Percentiles rank a stretch among this genome's conserved stretches.
phyloP scores from a whole-genome alignment of 2,329 filamentous ascomycete species.

The Aureobasidium leucospermi region DNA sequence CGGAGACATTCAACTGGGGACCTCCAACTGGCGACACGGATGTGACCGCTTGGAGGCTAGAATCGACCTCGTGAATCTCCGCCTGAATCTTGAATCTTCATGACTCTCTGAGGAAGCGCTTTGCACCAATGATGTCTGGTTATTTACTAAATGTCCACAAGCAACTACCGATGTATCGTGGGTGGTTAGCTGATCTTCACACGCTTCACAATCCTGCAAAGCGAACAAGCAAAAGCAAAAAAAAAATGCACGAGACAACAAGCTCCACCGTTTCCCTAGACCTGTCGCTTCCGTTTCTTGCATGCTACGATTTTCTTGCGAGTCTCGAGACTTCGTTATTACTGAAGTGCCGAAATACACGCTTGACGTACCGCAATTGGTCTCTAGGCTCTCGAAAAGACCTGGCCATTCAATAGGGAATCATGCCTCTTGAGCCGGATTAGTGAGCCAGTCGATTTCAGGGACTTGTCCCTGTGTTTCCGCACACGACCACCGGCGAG shows the following conservation, averaged over 20 bases:
- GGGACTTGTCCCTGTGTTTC: not conserved
- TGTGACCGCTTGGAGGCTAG: not conserved
- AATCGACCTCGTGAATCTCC: not conserved
- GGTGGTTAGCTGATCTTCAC: constrained; percentile 1
- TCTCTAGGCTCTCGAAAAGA: too few relatives aligned
- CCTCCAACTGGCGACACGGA: not conserved
- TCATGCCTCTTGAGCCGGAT: not conserved
- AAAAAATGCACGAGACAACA: constrained; percentile 7
- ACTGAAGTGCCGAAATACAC: too few relatives aligned
- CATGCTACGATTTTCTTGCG: not conserved
- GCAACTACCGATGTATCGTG: not conserved
- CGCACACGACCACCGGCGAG: constrained; percentile 4
- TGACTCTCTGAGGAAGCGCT: not conserved
- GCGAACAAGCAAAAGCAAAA: constrained; percentile 2
- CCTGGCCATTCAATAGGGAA: not conserved
- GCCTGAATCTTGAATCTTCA: not conserved
- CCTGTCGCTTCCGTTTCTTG: not conserved
- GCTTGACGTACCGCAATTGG: too few relatives aligned
- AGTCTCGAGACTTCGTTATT: not conserved
- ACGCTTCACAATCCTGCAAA: constrained; percentile 1
- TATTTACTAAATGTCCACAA: not conserved
- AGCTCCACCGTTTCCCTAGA: constrained; percentile 1
- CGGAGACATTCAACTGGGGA: not conserved
- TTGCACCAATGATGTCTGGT: not conserved
- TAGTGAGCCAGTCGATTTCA: not conserved